Base-by-base conservation (phyloP, 345 rosid genomes). In the Eucalyptus sp. region DNA sequence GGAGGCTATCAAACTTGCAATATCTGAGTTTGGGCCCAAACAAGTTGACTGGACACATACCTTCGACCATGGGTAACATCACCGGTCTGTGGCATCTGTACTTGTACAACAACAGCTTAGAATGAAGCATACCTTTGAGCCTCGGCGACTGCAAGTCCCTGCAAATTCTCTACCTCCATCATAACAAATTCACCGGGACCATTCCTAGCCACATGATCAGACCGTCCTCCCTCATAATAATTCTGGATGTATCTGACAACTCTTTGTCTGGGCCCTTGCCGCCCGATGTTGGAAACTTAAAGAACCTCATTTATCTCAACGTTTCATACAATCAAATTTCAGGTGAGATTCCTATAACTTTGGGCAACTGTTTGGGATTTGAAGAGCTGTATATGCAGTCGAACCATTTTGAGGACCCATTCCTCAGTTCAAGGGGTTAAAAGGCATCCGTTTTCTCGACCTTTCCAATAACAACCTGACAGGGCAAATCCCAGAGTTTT, bases 391-490 rank as follows among this genome's bases (percentile, higher is more conserved):
- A 88, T 22, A 51, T 91, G 87, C 37, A 68, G 33, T 46, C 56
- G 18, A 91, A 89, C 86, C 52, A 8, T 7, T 86, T 91, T 44
- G 41, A 27, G 92, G 92, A 17, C 7, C 76, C 66, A 87, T 91
- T 87, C 92, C 92, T 58, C 44, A 66, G 79, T 89, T 88, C 29
- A 10, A 83, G 12, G 64, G 10, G 43, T 54, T 86, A 25, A 68
- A 43, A 89, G 92, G 86, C 6, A 33, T 89, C 7, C 81, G 80
- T 50, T 76, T 54, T 14, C 85, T 91, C 14, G 89, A 91, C 54
- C 90, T 91, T 86, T 91, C 92, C 46, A 17, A 80, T 11, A 91
- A 91, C 87, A 87, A 85, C 17, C 66, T 91, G 20, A 14, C 89
- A 1, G 90, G 89, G 15, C 24, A 51, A 64, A 89, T 91, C 76